Base-by-base conservation (phyloP, 2,329 filamentous ascomycete species). In the Cladophialophora carrionii region DNA sequence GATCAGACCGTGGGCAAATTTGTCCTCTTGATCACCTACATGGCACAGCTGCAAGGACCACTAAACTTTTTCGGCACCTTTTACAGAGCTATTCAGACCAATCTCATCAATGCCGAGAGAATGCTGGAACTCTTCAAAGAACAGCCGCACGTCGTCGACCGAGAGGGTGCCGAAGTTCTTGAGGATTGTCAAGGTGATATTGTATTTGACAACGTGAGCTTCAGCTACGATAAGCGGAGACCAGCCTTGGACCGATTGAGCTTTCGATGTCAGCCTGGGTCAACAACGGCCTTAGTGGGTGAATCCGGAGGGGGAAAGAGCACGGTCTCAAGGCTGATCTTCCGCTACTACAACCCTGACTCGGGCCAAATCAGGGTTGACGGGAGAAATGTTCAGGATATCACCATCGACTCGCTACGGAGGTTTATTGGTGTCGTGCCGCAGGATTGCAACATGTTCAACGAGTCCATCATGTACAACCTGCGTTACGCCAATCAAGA, bases 281-380 rank as follows among this genome's bases (percentile, higher is more conserved):
- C 92, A 0, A 98, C 93, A 0, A 99, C 94, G 5, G 95, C 95
- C 0, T 88, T 99, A 69, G 95, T 99, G 20, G 95, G 95, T 69
- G 94, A 98, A 77, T 98, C 94, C 34, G 95, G 95, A 53, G 95
- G 95, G 65, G 95, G 95, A 70, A 99, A 99, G 78, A 98, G 94
- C 2, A 99, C 95, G 0, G 86, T 99, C 29, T 97, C 99, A 82
- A 90, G 95, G 57, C 85, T 98, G 56, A 88, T 99, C 76, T 98
- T 96, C 83, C 90, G 95, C 20, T 99, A 97, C 78, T 99, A 98
- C 81, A 96, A 97, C 74, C 87, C 89, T 61, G 83, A 88, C 59
- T 85, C 87, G 58, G 95, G 95, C 41, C 87, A 83, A 73, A 96
- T 98, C 63, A 86, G 89, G 73, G 82, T 99, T 61, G 95, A 98